Conservation (phyloP, 2,329 filamentous ascomycete species). For the Zasmidium angulare region DNA sequence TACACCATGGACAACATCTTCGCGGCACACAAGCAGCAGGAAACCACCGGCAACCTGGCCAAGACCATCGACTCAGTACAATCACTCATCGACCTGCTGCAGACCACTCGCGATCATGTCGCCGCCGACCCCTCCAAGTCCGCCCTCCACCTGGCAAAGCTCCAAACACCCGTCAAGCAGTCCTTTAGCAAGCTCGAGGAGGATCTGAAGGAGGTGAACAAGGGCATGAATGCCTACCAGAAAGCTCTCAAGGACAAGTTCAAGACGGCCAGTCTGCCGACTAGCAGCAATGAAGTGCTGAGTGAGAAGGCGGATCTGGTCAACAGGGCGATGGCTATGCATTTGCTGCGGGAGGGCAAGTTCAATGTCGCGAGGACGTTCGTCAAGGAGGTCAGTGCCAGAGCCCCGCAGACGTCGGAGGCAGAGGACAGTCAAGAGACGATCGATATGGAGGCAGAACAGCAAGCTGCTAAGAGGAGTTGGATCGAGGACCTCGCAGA, state of each 20-base stretch:
- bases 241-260: slow-evolving; percentile 81
- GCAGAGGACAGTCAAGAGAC: slow-evolving; percentile 3
- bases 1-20: slow-evolving; percentile 65
- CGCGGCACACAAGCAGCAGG: slow-evolving; percentile 72
- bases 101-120: slow-evolving; percentile 70
- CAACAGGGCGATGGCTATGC: slow-evolving; percentile 94
- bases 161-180: slow-evolving; percentile 81
- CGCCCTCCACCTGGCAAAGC: slow-evolving; percentile 72
- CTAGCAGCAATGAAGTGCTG: slow-evolving; percentile 77
- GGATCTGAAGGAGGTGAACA: slow-evolving; percentile 79
- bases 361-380: slow-evolving; percentile 87
- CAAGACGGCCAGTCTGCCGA: slow-evolving; percentile 68
- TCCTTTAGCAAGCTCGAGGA: slow-evolving; percentile 78
- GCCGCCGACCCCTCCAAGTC: slow-evolving; percentile 69
- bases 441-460: slow-evolving; percentile 6
- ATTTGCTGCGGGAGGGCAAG: slow-evolving; percentile 89
- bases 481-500: slow-evolving; percentile 26
- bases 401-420: no score
- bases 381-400: slow-evolving; percentile 63
- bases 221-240: slow-evolving; percentile 77
- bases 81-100: slow-evolving; percentile 74
- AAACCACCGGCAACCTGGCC: slow-evolving; percentile 66
- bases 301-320: slow-evolving; percentile 73
- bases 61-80: slow-evolving; percentile 79
- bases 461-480: slow-evolving; percentile 15